Conservation (phyloP, 2,329 filamentous ascomycete species). For the Arthrobotrys musiformis region DNA sequence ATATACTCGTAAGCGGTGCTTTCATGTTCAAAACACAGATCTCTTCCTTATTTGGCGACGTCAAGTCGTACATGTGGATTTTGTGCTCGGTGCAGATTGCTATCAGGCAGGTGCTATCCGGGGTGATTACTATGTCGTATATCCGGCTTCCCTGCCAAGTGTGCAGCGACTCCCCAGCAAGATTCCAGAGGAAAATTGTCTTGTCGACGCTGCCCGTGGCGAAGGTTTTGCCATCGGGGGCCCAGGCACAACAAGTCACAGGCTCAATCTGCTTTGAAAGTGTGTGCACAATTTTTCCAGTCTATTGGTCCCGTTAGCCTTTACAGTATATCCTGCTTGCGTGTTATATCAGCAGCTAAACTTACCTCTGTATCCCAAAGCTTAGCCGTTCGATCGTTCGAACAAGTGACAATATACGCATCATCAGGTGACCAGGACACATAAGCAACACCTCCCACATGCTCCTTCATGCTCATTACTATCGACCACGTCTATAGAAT, state of each 20-base stretch:
- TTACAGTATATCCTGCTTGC: conserved; percentile 67
- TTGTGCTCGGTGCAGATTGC: conserved; percentile 77
- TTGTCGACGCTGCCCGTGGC: conserved; percentile 81
- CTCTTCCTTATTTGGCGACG: conserved; percentile 74
- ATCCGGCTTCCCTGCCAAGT: conserved; percentile 80
- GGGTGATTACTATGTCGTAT: conserved; percentile 84
- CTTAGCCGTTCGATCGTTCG: conserved; percentile 76
- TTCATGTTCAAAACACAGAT: conserved; percentile 77
- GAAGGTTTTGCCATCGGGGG: conserved; percentile 79
- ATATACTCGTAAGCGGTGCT: conserved; percentile 77
- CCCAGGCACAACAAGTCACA: conserved; percentile 91
- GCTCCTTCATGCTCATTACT: conserved; percentile 72
- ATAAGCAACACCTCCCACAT: conserved; percentile 78
- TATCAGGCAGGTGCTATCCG: conserved; percentile 81
- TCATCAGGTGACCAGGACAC: conserved; percentile 94
- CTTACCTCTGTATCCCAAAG: conserved; percentile 79
- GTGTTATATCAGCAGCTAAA: conserved; percentile 39
- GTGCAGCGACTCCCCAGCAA: conserved; percentile 71
- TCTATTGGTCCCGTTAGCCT: conserved; percentile 64
- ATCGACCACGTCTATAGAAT: conserved; percentile 70
- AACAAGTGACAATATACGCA: conserved; percentile 84
- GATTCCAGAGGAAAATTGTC: conserved; percentile 75
- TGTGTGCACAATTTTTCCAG: conserved; percentile 72
- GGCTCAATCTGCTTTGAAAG: conserved; percentile 81
- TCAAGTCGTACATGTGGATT: conserved; percentile 83